Base-by-base conservation (phyloP, 2,329 filamentous ascomycete genomes). In the Pseudocercospora fuligena region DNA sequence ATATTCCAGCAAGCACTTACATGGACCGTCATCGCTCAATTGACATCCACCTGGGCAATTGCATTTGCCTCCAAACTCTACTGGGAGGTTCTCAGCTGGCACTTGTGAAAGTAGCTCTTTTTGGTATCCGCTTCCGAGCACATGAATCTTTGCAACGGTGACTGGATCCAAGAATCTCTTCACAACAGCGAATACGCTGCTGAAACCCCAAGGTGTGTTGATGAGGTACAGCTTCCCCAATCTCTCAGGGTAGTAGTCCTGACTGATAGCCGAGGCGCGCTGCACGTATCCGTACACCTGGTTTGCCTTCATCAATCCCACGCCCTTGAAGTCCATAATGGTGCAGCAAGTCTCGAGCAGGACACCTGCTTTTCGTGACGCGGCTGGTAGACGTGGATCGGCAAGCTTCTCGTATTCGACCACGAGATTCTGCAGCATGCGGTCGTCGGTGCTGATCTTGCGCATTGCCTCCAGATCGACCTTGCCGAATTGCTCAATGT, bases 181-280 rank as follows among this genome's bases (percentile, higher is more conserved):
- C 81, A 98, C 88, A 65, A 96, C 86, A 78, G 83, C 86, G 87
- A 95, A 99, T 70, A 93, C 91, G 73, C 87, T 87, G 69, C 90
- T 90, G 86, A 98, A 98, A 27, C 94, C 94, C 94, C 94, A 98
- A 21, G 93, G 93, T 2, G 94, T 92, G 82, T 99, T 99, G 89
- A 99, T 97, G 75, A 99, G 84, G 86, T 97, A 99, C 78, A 99
- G 87, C 82, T 93, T 94, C 77, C 95, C 95, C 66, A 99, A 86
- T 66, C 95, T 92, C 86, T 99, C 95, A 7, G 95, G 95, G 84
- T 99, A 99, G 88, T 98, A 97, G 87, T 98, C 97, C 83, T 98
- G 95, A 71, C 92, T 97, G 82, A 99, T 92, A 79, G 84, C 89
- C 36, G 93, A 95, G 54, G 93, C 93, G 78, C 91, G 88, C 76